A percentile compares a stretch with the other conserved stretches of the same genome.
Conservation (phyloP, 169 alveolate genomes). For the Perkinsus chesapeaki region DNA sequence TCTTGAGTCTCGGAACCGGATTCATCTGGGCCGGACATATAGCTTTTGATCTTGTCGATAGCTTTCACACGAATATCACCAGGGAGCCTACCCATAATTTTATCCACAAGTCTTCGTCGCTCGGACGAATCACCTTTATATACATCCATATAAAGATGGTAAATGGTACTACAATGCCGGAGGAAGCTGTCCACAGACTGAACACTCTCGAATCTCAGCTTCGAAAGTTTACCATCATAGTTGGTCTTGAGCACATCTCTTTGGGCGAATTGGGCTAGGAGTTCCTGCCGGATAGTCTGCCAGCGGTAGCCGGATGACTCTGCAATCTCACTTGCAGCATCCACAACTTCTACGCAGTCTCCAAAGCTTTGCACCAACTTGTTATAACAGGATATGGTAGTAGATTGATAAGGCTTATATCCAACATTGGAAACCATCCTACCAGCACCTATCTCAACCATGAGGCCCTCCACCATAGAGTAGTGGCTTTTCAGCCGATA, state of each 20-base stretch:
- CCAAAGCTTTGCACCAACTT: neutral
- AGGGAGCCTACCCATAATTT: neutral
- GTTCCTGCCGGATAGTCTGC: neutral
- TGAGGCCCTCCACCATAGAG: neutral
- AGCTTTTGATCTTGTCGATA: neutral
- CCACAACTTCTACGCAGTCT: neutral
- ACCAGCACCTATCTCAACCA: neutral
- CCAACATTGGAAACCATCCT: neutral
- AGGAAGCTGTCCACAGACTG: neutral
- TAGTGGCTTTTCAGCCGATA: neutral
- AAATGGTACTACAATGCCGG: neutral
- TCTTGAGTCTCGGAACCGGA: neutral
- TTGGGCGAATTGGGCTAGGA: neutral
- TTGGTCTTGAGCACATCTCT: neutral
- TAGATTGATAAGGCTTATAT: neutral
- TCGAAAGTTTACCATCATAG: neutral
- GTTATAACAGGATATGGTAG: neutral
- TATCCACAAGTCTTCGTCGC: neutral
- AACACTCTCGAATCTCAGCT: neutral
- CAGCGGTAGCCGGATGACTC: neutral
- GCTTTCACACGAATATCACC: neutral
- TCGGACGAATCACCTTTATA: neutral
- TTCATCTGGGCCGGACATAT: neutral
- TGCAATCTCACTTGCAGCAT: neutral
- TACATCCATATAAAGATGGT: neutral